phyloP scores from a whole-genome alignment of 495 filamentous ascomycete genomes.

The Xylaria curta region DNA sequence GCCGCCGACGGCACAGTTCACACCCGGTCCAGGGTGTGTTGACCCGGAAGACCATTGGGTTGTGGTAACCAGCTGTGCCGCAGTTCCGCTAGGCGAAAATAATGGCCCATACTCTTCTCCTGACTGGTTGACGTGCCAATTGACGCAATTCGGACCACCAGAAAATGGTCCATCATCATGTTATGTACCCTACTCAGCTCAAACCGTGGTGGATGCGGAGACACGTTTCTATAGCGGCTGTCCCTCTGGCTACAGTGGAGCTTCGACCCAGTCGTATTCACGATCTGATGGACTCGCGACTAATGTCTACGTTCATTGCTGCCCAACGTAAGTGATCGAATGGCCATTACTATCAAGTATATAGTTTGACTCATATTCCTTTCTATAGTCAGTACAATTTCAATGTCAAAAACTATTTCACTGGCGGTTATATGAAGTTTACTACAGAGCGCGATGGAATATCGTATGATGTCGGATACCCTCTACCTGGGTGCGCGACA shows the following conservation, averaged over 20 bases:
- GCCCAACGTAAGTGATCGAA: slow-evolving; percentile 25
- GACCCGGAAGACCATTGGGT: slow-evolving; percentile 28
- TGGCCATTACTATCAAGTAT: neutral
- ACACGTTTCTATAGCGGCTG: slow-evolving; percentile 36
- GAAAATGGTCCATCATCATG: slow-evolving; percentile 8
- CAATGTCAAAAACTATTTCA: neutral
- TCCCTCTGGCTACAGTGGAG: slow-evolving; percentile 19
- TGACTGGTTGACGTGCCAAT: slow-evolving; percentile 28
- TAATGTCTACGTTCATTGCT: neutral
- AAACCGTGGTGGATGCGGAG: slow-evolving; percentile 44
- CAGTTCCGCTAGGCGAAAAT: neutral
- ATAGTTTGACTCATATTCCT: neutral
- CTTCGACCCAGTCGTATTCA: neutral
- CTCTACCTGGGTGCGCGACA: slow-evolving; percentile 23
- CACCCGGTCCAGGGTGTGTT: slow-evolving; percentile 24
- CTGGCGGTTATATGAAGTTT: neutral
- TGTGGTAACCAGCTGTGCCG: slow-evolving; percentile 24
- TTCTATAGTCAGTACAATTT: slow-evolving; percentile 16
- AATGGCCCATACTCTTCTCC: slow-evolving; percentile 5
- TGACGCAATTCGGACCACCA: slow-evolving; percentile 26
- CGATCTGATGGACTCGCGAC: slow-evolving; percentile 3
- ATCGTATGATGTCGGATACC: slow-evolving; percentile 12
- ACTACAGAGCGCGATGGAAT: slow-evolving; percentile 26
- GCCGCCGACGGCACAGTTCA: slow-evolving; percentile 25
- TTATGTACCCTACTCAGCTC: slow-evolving; percentile 14